These are phyloP conservation scores for Aspergillus sclerotiicarbonarius DNA, from an alignment of 495 filamentous ascomycete species.

Conservation along the genomic window DNA sequence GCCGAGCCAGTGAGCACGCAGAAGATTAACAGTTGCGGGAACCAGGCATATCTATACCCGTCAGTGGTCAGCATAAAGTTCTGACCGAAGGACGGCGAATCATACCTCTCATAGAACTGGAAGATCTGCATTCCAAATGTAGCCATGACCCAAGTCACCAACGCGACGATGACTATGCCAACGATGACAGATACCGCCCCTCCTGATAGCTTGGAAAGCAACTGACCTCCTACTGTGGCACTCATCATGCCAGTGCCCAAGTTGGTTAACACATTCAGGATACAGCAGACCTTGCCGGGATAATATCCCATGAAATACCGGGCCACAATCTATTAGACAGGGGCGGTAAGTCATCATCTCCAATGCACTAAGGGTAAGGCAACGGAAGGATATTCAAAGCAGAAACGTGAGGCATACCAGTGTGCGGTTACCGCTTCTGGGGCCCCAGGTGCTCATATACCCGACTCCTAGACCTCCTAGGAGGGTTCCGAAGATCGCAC, in stretches of 20 bases:
- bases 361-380: neutral
- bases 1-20: conserved; percentile 67
- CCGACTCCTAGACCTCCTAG: conserved; percentile 59
- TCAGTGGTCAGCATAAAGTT: neutral
- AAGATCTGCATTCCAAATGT: conserved; percentile 75
- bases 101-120: conserved; percentile 62
- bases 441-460: conserved; percentile 74
- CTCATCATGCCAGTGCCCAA: conserved; percentile 69
- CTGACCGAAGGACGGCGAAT: neutral
- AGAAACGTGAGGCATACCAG: conserved; percentile 46
- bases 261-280: conserved; percentile 68
- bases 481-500: conserved; percentile 61
- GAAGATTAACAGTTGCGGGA: conserved; percentile 64
- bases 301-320: conserved; percentile 79
- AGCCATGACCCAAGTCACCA: conserved; percentile 62
- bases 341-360: conserved; percentile 9
- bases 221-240: conserved; percentile 51
- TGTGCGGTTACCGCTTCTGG: conserved; percentile 66
- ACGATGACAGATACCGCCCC: conserved; percentile 60
- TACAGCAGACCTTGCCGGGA: conserved; percentile 64
- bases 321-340: conserved; percentile 53
- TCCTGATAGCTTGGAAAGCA: conserved; percentile 57
- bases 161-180: conserved; percentile 64
- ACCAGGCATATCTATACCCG: conserved; percentile 58
- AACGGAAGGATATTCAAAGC: neutral